Evolutionary conservation across 2,329 filamentous ascomycete genomes (phyloP).

Genomic region (Zymoseptoria pseudotritici): DNA sequence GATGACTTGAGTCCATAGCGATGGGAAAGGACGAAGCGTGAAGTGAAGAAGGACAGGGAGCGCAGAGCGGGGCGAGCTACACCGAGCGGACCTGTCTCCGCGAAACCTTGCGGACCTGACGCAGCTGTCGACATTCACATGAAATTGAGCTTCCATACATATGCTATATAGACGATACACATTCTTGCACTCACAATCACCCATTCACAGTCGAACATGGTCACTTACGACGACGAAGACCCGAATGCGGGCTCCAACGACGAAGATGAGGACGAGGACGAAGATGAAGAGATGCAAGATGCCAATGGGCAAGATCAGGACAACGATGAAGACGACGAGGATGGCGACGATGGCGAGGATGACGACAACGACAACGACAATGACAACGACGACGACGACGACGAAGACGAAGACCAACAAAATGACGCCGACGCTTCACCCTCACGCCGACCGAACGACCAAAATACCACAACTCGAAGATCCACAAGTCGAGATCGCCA

Average conservation of each 20-base stretch:
- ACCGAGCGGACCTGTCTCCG: neutral
- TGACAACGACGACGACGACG: slow-evolving; percentile 28
- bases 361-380: slow-evolving; percentile 36
- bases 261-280: slow-evolving; percentile 40
- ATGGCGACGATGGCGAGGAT: slow-evolving; percentile 33
- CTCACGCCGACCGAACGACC: slow-evolving; percentile 28
- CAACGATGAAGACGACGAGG: slow-evolving; percentile 31
- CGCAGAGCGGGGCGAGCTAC: neutral
- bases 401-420: slow-evolving; percentile 33
- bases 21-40: neutral
- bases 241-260: slow-evolving; percentile 30
- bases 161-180: neutral
- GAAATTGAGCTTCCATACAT: neutral
- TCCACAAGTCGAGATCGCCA: slow-evolving; percentile 4
- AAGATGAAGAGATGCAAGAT: slow-evolving; percentile 39
- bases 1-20: neutral
- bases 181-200: neutral
- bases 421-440: slow-evolving; percentile 40
- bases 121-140: neutral
- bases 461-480: slow-evolving; percentile 13
- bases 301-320: slow-evolving; percentile 34
- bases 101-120: neutral
- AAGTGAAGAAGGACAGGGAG: neutral
- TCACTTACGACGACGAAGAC: slow-evolving; percentile 40
- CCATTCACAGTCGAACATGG: slow-evolving; percentile 19